Evolutionary conservation across 768 basidiomycete genomes (phyloP).

Genomic region (Leccinum subgranulosum): DNA sequence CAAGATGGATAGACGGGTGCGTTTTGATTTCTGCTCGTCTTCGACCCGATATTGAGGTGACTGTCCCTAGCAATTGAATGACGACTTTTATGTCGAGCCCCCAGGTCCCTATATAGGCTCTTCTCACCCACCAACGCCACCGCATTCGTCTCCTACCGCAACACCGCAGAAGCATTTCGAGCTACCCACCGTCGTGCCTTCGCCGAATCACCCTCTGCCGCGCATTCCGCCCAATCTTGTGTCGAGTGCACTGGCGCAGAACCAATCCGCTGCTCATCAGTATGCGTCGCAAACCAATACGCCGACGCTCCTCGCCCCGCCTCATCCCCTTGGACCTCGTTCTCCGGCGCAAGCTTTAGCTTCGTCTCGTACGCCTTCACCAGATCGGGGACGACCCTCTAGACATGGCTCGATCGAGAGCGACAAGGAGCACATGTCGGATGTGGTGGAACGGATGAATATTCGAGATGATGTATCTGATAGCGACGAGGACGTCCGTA

Average conservation of each 20-base stretch:
- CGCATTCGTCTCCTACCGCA: constrained; percentile 22
- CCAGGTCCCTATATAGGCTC: constrained; percentile 19
- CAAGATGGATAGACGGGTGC: constrained; percentile 63
- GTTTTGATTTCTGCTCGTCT: constrained; percentile 22
- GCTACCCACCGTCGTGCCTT: constrained; percentile 30
- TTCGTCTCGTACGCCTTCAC: constrained; percentile 71
- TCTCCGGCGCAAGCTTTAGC: constrained; percentile 45
- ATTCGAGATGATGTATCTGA: constrained; percentile 19
- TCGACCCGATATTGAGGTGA: constrained; percentile 19
- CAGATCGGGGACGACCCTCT: constrained; percentile 38
- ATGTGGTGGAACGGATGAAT: constrained; percentile 28
- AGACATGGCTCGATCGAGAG: constrained; percentile 25
- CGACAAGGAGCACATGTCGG: constrained; percentile 21
- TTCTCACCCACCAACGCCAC: constrained; percentile 31
- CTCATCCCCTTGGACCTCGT: constrained; percentile 73
- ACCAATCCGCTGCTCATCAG: constrained; percentile 14
- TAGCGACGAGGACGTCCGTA: constrained; percentile 31
- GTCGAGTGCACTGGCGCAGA: constrained; percentile 14
- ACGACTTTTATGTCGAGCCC: constrained; percentile 21
- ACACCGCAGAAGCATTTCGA: constrained; percentile 33
- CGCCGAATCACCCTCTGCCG: constrained; percentile 36
- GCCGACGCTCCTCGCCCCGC: constrained; percentile 52
- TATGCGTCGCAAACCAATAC: constrained; percentile 27
- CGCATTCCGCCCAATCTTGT: constrained; percentile 34
- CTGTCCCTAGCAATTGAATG: constrained; percentile 20